phyloP scores from a whole-genome alignment of 192 early-diverging fungal species.

The Chytriomyces sp. region DNA sequence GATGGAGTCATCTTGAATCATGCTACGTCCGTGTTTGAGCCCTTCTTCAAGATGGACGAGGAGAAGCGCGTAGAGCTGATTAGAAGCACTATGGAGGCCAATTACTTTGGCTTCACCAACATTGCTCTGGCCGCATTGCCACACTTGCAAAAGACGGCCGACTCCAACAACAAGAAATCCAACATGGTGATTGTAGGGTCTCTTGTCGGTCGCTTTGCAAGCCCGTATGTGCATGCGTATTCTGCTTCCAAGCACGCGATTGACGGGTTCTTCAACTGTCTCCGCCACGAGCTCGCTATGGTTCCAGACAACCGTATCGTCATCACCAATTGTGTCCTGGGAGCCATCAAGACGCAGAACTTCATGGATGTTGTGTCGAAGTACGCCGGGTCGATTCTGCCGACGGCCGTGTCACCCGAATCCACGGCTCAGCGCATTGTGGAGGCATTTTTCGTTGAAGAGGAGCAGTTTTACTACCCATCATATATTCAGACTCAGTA shows the following conservation, averaged over 20 bases:
- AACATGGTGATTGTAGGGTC: conserved; percentile 70
- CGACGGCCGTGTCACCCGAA: conserved; percentile 11
- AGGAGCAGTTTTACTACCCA: conserved; percentile 10
- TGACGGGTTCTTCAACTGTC: conserved; percentile 73
- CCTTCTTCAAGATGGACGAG: background rate
- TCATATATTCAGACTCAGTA: background rate
- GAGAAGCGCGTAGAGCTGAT: background rate
- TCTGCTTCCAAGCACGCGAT: conserved; percentile 76
- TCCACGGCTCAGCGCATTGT: conserved; percentile 3
- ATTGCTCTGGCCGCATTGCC: conserved; percentile 3
- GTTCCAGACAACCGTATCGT: background rate
- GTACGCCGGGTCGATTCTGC: background rate
- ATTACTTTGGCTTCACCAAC: conserved; percentile 21
- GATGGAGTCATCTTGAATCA: conserved; percentile 22
- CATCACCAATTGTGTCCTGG: conserved; percentile 5
- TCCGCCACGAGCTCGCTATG: conserved; percentile 67
- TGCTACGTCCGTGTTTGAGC: background rate
- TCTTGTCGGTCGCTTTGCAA: conserved; percentile 67
- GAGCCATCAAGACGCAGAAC: conserved; percentile 16
- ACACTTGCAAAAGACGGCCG: conserved; percentile 3
- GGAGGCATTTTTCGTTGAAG: background rate
- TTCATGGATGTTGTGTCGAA: background rate
- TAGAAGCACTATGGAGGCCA: background rate
- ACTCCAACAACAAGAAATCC: background rate
- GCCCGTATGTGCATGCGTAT: conserved; percentile 73